phyloP scores from a whole-genome alignment of 2,329 filamentous ascomycete species.

The Stemphylium vesicarium region DNA sequence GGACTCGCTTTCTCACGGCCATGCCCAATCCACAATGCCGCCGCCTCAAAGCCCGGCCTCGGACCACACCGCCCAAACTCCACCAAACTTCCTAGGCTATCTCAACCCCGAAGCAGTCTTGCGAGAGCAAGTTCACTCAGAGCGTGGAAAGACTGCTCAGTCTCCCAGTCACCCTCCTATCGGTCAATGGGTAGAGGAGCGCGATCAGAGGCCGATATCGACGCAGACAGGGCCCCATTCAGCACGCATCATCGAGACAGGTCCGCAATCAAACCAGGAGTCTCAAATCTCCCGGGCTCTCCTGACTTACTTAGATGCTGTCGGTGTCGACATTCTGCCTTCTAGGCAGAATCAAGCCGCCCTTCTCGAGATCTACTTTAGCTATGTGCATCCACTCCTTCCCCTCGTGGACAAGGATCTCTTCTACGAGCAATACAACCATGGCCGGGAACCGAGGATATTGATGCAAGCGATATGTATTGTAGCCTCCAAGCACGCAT shows the following conservation, averaged over 20 bases:
- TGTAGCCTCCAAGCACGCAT: constrained; percentile 55
- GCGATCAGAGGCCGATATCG: constrained; percentile 30
- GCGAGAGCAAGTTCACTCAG: constrained; percentile 49
- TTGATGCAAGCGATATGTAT: constrained; percentile 56
- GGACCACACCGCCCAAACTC: constrained; percentile 41
- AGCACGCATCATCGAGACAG: constrained; percentile 38
- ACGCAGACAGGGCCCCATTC: constrained; percentile 32
- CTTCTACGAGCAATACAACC: constrained; percentile 48
- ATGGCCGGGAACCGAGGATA: constrained; percentile 47
- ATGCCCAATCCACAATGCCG: constrained; percentile 38
- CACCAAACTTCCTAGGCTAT: constrained; percentile 55
- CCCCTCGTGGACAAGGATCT: constrained; percentile 54
- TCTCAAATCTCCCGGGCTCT: constrained; percentile 43
- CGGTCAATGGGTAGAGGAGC: constrained; percentile 47
- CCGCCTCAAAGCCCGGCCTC: constrained; percentile 41
- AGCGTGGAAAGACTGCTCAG: constrained; percentile 38
- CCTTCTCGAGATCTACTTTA: constrained; percentile 55
- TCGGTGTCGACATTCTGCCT: constrained; percentile 44
- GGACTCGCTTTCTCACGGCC: constrained; percentile 30
- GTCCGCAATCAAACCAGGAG: constrained; percentile 40
- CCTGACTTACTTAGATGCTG: constrained; percentile 47
- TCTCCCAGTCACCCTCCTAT: constrained; percentile 40
- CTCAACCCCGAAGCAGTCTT: constrained; percentile 56
- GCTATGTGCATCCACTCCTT: constrained; percentile 55
- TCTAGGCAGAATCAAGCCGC: constrained; percentile 45